phyloP scores from a whole-genome alignment of 179 eudicot species.

The Silene noctiflora region DNA sequence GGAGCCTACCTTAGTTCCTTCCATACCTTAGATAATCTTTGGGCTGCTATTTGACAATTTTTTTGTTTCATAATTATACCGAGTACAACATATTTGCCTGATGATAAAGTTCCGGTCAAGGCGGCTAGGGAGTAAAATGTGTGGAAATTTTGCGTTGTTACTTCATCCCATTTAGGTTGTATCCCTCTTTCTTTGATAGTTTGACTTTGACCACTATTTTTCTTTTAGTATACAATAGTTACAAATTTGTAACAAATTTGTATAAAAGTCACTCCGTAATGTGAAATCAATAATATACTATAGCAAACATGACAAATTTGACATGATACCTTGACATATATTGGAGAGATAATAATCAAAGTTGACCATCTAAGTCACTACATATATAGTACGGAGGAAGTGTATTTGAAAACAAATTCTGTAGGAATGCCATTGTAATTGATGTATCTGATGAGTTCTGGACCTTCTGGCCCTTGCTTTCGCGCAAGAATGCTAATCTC shows the following conservation, averaged over 20 bases:
- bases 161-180: no score
- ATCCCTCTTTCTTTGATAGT: no score
- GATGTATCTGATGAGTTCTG: constrained; percentile 1
- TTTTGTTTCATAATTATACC: not conserved
- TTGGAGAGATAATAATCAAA: not conserved
- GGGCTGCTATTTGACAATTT: not conserved
- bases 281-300: no score
- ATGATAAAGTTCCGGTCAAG: not conserved
- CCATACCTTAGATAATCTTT: not conserved
- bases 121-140: no score
- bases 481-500: not conserved
- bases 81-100: not conserved
- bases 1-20: not conserved
- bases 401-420: no score
- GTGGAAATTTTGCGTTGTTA: no score
- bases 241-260: no score
- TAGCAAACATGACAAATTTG: no score
- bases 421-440: not conserved
- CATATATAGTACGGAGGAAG: not conserved
- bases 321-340: no score
- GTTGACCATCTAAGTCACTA: not conserved
- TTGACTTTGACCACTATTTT: no score
- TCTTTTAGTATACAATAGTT: no score
- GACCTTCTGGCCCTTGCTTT: not conserved
- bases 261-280: no score